These are phyloP conservation scores for Aspergillus fumigatus DNA, from an alignment of 2,329 filamentous ascomycete species.

Conservation along the genomic window DNA sequence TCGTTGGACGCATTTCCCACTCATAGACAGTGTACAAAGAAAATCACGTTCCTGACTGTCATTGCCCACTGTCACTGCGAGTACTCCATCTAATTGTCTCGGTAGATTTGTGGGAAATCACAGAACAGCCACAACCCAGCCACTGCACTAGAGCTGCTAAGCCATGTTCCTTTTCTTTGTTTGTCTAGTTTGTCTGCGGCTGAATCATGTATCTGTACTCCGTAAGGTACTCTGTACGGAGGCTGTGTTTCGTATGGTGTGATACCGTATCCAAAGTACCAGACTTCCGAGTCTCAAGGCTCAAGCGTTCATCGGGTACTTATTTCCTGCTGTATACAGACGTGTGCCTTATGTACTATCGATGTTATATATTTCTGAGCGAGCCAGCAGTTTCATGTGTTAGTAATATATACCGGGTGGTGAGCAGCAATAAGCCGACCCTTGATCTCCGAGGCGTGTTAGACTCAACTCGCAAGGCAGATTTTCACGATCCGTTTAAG, in stretches of 20 bases:
- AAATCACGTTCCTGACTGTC: too few species aligned
- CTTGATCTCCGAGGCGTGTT: not conserved
- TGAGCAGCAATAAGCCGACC: not conserved
- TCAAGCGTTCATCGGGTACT: too few species aligned
- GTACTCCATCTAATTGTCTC: too few species aligned
- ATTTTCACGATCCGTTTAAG: not conserved
- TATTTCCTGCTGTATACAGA: too few species aligned
- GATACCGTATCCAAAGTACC: not conserved
- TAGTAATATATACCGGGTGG: not conserved
- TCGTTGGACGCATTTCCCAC: too few species aligned
- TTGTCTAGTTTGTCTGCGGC: slow-evolving; percentile 15
- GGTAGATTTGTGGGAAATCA: not conserved
- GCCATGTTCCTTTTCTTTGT: slow-evolving; percentile 11
- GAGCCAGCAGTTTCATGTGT: not conserved
- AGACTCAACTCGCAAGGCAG: too few species aligned
- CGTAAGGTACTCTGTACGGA: slow-evolving; percentile 5
- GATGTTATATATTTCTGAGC: not conserved
- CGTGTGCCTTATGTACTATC: not conserved
- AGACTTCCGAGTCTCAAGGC: not conserved
- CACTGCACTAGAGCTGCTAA: slow-evolving; percentile 11
- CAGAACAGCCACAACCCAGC: slow-evolving; percentile 10
- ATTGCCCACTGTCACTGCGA: too few species aligned
- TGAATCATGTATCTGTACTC: slow-evolving; percentile 9
- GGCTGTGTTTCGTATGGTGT: slow-evolving; percentile 3
- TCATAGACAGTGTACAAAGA: too few species aligned